Conservation (phyloP, 371 early-diverging fungal genomes). For the Parasitella parasitica region DNA sequence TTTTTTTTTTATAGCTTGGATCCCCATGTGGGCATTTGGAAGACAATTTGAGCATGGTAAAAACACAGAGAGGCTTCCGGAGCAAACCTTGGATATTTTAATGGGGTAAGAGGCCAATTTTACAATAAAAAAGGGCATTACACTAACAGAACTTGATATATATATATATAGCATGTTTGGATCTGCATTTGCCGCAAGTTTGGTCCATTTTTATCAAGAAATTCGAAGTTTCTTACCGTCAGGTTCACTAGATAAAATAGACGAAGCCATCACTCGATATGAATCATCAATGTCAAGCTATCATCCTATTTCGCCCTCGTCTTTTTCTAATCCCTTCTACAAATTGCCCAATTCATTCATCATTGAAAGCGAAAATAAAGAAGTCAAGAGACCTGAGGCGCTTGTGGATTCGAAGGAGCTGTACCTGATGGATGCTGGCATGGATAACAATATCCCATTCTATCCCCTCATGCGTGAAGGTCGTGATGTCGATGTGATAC, state of each 20-base stretch:
- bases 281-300: conserved; percentile 44
- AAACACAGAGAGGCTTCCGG: conserved; percentile 56
- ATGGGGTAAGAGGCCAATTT: conserved; percentile 55
- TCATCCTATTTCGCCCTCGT: conserved; percentile 55
- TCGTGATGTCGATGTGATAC: conserved; percentile 66
- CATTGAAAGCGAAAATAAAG: conserved; percentile 4
- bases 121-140: no score
- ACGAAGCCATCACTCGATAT: conserved; percentile 40
- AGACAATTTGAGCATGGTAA: conserved; percentile 62
- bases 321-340: conserved; percentile 58
- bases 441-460: conserved; percentile 78
- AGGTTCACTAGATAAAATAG: conserved; percentile 24
- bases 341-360: conserved; percentile 19
- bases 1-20: conserved; percentile 67
- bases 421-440: conserved; percentile 73
- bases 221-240: conserved; percentile 40
- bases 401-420: conserved; percentile 30
- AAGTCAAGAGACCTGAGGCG: conserved; percentile 22
- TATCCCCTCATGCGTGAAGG: conserved; percentile 67
- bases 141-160: no score
- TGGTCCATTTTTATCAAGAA: conserved; percentile 60
- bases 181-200: conserved; percentile 66
- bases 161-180: conserved; percentile 53
- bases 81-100: conserved; percentile 61
- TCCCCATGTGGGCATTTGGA: conserved; percentile 75